Evolutionary conservation across 2,329 filamentous ascomycete genomes (phyloP), one percentile per base, ranked within the genome.

Genomic region (Verticillium dahliae): DNA sequence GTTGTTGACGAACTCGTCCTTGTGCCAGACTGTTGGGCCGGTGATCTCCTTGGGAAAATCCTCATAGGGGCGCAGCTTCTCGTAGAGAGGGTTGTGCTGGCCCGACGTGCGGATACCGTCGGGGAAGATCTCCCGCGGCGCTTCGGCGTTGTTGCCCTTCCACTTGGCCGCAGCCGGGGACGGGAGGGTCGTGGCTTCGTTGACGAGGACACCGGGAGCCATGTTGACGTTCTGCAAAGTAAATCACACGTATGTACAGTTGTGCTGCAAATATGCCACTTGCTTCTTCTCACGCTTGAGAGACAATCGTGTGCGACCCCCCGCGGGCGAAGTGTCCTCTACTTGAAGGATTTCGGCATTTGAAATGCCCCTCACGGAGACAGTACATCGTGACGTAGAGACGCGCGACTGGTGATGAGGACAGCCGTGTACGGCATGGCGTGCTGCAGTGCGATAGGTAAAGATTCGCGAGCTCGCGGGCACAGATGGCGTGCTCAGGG

Each of bases 21-120:
- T 80, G 60, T 82, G 80, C 91, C 91, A 95, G 35, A 90, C 85
- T 0, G 90, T 93, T 0, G 84, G 84, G 11, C 90, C 90, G 0
- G 80, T 80, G 71, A 93, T 91, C 63, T 88, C 75, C 62, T 84
- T 84, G 54, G 90, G 90, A 69, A 93, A 94, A 15, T 82, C 80
- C 0, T 82, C 79, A 72, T 91, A 94, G 0, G 89, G 84, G 57
- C 76, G 78, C n/a, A 94, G 74, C 9, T 81, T 76, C 37, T 86
- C 80, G 70, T 88, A 88, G 38, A 90, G 73, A 1, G 91, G 90
- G 31, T 84, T 79, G 67, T 90, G 88, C 71, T 94, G 90, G 45
- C 90, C 90, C 0, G 88, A 82, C 0, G 81, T 84, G 54, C 78
- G 74, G 70, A 80, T 78, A 45, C 78, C 79, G 58, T 81, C 79